Evolutionary conservation across 768 basidiomycete species (phyloP), one percentile per base, ranked within the genome.

Genomic region (Infundibulicybe gibba): DNA sequence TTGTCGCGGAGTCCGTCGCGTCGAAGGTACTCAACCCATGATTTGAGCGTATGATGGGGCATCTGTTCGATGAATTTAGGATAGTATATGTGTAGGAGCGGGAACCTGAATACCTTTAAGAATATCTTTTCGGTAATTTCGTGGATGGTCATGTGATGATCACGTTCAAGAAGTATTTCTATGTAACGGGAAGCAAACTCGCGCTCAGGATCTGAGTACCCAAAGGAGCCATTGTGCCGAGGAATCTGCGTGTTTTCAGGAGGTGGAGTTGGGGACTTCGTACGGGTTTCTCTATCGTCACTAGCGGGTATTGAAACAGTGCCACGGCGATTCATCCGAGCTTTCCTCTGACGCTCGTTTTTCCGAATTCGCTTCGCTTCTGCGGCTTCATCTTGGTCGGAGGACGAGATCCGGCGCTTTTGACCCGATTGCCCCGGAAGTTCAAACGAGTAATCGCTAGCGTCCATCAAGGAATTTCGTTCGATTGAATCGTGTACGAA

Each of bases 401-500:
- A 40, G 43, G 33, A 48, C 43, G 6, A 37, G 39, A 14, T 45
- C 51, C 48, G 55, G 46, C 41, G 41, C 31, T 52, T 58, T 54
- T 54, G 65, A 49, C 49, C 47, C 51, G 33, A 60, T 44, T 49
- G 50, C 42, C 39, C 43, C 15, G 55, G 58, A 5, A 48, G 43
- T 45, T 71, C 71, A 47, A 79, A 66, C 17, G 68, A 49, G 53
- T 81, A 86, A 11, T 67, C 59, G 2, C 61, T 54, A 19, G 71
- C 61, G 49, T 79, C 72, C 49, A 83, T 47, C 30, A 86, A 43
- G 14, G 50, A 60, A 15, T 67, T 61, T 48, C 69, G 61, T 40
- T 64, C 63, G 19, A 82, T 54, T 46, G 74, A 85, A 44, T 81
- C 81, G 16, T 66, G 51, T 19, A 86, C 67, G 53, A 83, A 86